Percentiles rank a stretch among this genome's conserved stretches.
Evolutionary conservation across 441 rosid genomes (phyloP).

Genomic region (Brassica balearica): DNA sequence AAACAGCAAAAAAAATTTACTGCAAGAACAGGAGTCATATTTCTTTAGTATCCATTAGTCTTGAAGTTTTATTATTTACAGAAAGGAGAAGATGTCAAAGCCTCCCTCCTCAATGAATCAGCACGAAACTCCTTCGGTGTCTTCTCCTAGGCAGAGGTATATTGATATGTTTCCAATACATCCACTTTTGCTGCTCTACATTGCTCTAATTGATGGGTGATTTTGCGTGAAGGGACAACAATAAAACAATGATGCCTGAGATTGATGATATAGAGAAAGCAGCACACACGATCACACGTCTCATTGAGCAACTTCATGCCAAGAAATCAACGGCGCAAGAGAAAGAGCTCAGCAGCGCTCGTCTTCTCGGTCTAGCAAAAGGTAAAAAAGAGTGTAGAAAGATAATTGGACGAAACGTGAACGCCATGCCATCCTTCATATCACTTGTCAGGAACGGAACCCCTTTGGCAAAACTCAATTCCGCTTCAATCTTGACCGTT

Average conservation of each 20-base stretch:
- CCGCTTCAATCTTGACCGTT: constrained; percentile 68
- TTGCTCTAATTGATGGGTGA: neutral
- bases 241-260: constrained; percentile 48
- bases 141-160: constrained; percentile 44
- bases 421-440: constrained; percentile 89
- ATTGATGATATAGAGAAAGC: constrained; percentile 65
- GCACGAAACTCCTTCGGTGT: constrained; percentile 34
- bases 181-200: constrained; percentile 3
- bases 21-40: neutral
- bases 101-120: constrained; percentile 58
- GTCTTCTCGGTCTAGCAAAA: constrained; percentile 74
- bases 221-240: constrained; percentile 53
- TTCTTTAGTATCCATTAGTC: neutral
- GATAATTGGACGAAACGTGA: constrained; percentile 72
- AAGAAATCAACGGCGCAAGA: constrained; percentile 70
- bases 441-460: constrained; percentile 83
- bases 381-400: constrained; percentile 77
- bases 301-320: constrained; percentile 82
- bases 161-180: neutral
- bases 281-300: constrained; percentile 69
- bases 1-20: neutral
- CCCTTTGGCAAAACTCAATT: constrained; percentile 67
- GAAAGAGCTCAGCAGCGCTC: constrained; percentile 79
- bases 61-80: neutral
- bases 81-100: constrained; percentile 66